A percentile compares a stretch with the other conserved stretches of the same genome.
Evolutionary conservation across 2,329 filamentous ascomycete species (phyloP).

Genomic region (Plectosphaerella cucumerina): DNA sequence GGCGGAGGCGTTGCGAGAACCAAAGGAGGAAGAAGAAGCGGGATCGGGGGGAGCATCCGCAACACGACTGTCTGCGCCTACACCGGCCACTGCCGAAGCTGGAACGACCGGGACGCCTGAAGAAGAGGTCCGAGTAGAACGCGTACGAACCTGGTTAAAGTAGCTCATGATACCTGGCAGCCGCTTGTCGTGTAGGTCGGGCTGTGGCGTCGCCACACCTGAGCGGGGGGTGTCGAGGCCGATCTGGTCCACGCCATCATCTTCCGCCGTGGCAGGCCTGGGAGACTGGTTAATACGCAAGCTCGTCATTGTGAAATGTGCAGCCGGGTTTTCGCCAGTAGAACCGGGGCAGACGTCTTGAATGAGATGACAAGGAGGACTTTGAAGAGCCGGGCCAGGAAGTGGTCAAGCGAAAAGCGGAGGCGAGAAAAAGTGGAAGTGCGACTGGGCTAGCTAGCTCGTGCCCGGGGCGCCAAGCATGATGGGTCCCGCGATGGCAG

Average conservation of each 20-base stretch:
- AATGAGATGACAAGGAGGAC: slow-evolving; percentile 10
- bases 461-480: slow-evolving; percentile 32
- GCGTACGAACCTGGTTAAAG: slow-evolving; percentile 98
- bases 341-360: slow-evolving; percentile 17
- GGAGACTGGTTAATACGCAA: slow-evolving; percentile 43
- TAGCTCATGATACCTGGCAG: slow-evolving; percentile 95
- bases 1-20: too few species aligned
- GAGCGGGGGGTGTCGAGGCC: slow-evolving; percentile 85
- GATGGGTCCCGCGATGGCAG: neutral
- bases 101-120: slow-evolving; percentile 18
- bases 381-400: neutral
- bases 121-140: slow-evolving; percentile 40
- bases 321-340: slow-evolving; percentile 25
- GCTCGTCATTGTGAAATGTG: slow-evolving; percentile 5
- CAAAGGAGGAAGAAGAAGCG: neutral
- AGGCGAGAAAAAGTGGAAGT: slow-evolving; percentile 8
- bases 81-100: slow-evolving; percentile 24
- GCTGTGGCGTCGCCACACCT: slow-evolving; percentile 87
- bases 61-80: slow-evolving; percentile 18
- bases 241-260: slow-evolving; percentile 71
- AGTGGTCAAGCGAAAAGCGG: slow-evolving; percentile 2
- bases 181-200: slow-evolving; percentile 91
- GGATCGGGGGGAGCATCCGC: neutral
- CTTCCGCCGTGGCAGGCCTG: slow-evolving; percentile 56
- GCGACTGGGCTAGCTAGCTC: slow-evolving; percentile 25